Evolutionary conservation across 2,329 filamentous ascomycete genomes (phyloP).

Genomic region (Ophiocordyceps sinensis): DNA sequence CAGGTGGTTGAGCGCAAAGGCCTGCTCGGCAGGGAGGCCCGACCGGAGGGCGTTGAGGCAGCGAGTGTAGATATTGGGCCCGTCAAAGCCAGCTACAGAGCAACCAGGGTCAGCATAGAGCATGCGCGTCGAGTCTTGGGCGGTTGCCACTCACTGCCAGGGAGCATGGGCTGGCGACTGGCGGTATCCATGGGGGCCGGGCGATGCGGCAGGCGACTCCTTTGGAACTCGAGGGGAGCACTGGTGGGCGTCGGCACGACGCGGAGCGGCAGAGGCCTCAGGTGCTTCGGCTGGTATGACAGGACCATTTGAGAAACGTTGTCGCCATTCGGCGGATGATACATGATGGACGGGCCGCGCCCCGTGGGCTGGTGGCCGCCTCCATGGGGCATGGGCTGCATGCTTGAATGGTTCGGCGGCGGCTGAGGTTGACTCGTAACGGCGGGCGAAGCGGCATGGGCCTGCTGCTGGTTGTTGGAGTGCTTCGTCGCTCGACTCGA

Average conservation of each 20-base stretch:
- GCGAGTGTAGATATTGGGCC: slow-evolving; percentile 82
- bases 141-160: slow-evolving; percentile 42
- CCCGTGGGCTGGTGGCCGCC: slow-evolving; percentile 13
- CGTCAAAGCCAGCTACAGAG: slow-evolving; percentile 43
- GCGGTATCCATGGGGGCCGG: slow-evolving; percentile 11
- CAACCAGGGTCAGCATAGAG: background rate
- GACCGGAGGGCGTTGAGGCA: slow-evolving; percentile 76
- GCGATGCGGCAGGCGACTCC: slow-evolving; percentile 27
- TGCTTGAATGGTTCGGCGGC: slow-evolving; percentile 18
- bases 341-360: slow-evolving; percentile 29
- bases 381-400: slow-evolving; percentile 15
- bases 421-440: slow-evolving; percentile 11
- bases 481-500: slow-evolving; percentile 50
- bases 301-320: slow-evolving; percentile 46
- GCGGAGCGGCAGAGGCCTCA: slow-evolving; percentile 50
- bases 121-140: background rate
- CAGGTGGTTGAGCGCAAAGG: slow-evolving; percentile 85
- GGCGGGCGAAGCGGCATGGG: slow-evolving; percentile 13
- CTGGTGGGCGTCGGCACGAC: slow-evolving; percentile 63
- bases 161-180: slow-evolving; percentile 33
- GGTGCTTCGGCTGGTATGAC: slow-evolving; percentile 53
- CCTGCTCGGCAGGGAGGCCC: slow-evolving; percentile 63
- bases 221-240: slow-evolving; percentile 50
- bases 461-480: slow-evolving; percentile 28
- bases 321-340: slow-evolving; percentile 40